phyloP scores from a whole-genome alignment of 257 asterid genomes.

The Ehretia macrophylla region DNA sequence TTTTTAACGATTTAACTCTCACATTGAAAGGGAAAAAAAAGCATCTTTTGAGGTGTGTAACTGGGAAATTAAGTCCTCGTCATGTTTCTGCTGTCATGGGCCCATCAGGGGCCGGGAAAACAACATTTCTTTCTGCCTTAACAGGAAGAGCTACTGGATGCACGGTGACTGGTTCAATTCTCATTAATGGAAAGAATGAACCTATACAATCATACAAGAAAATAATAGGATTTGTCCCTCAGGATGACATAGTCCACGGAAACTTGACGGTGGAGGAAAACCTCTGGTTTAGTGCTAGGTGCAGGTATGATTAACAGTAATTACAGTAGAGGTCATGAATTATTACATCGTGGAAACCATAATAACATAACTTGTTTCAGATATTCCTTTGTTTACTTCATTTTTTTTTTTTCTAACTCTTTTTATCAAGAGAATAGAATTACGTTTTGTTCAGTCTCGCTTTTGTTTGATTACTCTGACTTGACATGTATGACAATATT shows the following conservation, averaged over 20 bases:
- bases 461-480: no score
- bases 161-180: conserved; percentile 66
- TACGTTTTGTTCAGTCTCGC: no score
- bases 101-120: conserved; percentile 98
- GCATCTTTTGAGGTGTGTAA: conserved; percentile 80
- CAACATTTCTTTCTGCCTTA: conserved; percentile 93
- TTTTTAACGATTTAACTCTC: conserved; percentile 80
- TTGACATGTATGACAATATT: no score
- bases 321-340: conserved; percentile 1
- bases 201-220: conserved; percentile 80
- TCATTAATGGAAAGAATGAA: conserved; percentile 72
- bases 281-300: conserved; percentile 99
- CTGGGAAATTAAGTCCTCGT: conserved; percentile 85
- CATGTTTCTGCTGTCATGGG: conserved; percentile 99
- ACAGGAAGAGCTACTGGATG: conserved; percentile 95
- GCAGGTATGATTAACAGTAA: conserved; percentile 59
- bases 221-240: conserved; percentile 92
- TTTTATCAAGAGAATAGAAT: no score
- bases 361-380: no score
- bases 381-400: no score
- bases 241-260: conserved; percentile 97
- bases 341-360: not conserved
- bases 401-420: no score
- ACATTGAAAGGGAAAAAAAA: conserved; percentile 81
- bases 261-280: conserved; percentile 98